phyloP scores from a whole-genome alignment of 768 basidiomycete species.

The Russula vinacea region DNA sequence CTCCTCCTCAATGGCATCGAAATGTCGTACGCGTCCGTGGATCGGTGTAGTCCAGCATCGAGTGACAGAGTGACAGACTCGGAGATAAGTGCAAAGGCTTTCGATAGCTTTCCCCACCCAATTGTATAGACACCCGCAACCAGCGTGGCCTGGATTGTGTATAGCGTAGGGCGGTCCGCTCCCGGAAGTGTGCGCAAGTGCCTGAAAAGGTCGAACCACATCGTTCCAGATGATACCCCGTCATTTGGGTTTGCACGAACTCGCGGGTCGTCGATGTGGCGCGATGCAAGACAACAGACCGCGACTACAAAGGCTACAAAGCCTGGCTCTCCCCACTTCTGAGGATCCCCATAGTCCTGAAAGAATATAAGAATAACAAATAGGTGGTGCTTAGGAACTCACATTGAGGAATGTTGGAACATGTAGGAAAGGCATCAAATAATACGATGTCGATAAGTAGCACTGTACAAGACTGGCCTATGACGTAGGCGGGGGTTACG shows the following conservation, averaged over 20 bases:
- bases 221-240: conserved; percentile 83
- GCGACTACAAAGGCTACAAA: conserved; percentile 94
- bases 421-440: conserved; percentile 88
- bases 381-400: conserved; percentile 34
- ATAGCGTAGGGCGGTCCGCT: conserved; percentile 83
- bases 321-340: conserved; percentile 94
- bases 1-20: conserved; percentile 87
- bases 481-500: conserved; percentile 20
- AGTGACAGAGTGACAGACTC: conserved; percentile 85
- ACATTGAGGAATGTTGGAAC: conserved; percentile 85
- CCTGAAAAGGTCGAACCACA: conserved; percentile 88
- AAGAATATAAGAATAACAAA: conserved; percentile 20
- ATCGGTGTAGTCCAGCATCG: conserved; percentile 86
- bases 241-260: conserved; percentile 80
- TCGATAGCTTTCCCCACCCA: conserved; percentile 83
- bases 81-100: conserved; percentile 79
- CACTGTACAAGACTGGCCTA: conserved; percentile 66
- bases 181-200: conserved; percentile 85
- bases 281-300: conserved; percentile 84
- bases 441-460: conserved; percentile 89
- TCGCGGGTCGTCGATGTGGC: conserved; percentile 90
- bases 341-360: conserved; percentile 89
- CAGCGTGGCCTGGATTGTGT: conserved; percentile 88
- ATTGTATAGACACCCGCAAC: conserved; percentile 92
- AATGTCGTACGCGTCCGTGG: conserved; percentile 77